A percentile compares a stretch with the other conserved stretches of the same genome.
Evolutionary conservation across 106 monocot species (phyloP).

Genomic region (Dioscorea zingiberensis): DNA sequence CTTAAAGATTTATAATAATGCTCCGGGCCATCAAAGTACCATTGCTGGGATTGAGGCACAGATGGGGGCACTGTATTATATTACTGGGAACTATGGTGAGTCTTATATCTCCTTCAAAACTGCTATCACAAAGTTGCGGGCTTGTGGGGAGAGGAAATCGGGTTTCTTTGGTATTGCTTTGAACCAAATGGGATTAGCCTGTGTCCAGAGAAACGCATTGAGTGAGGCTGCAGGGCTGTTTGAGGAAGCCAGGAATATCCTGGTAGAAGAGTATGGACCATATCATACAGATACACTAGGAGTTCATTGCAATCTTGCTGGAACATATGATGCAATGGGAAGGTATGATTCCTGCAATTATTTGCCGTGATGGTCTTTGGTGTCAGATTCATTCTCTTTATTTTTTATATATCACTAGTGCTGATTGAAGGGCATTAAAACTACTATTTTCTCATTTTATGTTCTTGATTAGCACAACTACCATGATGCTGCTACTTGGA

Average conservation of each 20-base stretch:
- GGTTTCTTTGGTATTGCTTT: slow-evolving; percentile 76
- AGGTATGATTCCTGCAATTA: slow-evolving; percentile 38
- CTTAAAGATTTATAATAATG: slow-evolving; percentile 63
- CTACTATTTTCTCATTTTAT: too few species aligned
- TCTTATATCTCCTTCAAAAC: slow-evolving; percentile 57
- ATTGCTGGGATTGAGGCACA: slow-evolving; percentile 94
- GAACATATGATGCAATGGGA: slow-evolving; percentile 96
- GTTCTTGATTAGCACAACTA: too few species aligned
- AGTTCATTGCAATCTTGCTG: slow-evolving; percentile 91
- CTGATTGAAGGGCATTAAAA: too few species aligned
- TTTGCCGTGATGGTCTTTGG: too few species aligned
- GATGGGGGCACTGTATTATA: slow-evolving; percentile 79
- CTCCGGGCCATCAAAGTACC: slow-evolving; percentile 69
- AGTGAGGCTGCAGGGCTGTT: slow-evolving; percentile 82
- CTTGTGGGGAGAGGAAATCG: slow-evolving; percentile 79
- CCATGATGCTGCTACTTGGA: too few species aligned
- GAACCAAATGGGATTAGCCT: slow-evolving; percentile 91
- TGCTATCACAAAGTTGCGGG: slow-evolving; percentile 61
- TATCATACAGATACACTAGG: slow-evolving; percentile 88
- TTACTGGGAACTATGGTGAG: slow-evolving; percentile 55
- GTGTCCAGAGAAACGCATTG: slow-evolving; percentile 62
- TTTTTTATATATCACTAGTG: too few species aligned
- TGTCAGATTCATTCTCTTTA: too few species aligned
- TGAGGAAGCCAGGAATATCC: slow-evolving; percentile 65
- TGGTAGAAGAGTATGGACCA: slow-evolving; percentile 76